Conservation (phyloP, 2,329 filamentous ascomycete species). For the Arthrobotrys megalospora region DNA sequence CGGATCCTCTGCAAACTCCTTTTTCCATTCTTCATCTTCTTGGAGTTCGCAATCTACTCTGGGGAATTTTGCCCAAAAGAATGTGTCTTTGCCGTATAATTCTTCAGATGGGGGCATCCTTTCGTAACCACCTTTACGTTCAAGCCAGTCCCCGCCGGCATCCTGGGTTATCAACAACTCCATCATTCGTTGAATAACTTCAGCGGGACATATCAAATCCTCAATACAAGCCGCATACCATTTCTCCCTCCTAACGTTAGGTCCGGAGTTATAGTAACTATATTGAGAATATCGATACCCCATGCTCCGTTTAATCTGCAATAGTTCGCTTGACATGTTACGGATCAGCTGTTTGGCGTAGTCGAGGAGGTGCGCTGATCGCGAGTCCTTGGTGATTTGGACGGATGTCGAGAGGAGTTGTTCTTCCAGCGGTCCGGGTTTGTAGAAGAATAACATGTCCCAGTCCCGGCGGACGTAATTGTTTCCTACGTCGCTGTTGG, state of each 20-base stretch:
- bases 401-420: constrained; percentile 23
- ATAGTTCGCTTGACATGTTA: constrained; percentile 11
- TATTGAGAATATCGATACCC: constrained; percentile 33
- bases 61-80: constrained; percentile 7
- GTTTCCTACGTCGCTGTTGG: background rate
- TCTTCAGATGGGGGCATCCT: background rate
- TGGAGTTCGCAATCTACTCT: constrained; percentile 37
- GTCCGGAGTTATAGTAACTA: constrained; percentile 25
- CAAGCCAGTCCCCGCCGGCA: constrained; percentile 30
- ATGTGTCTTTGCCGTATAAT: constrained; percentile 14
- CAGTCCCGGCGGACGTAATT: constrained; percentile 33
- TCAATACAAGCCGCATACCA: constrained; percentile 33
- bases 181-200: constrained; percentile 44
- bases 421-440: constrained; percentile 19
- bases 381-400: constrained; percentile 12
- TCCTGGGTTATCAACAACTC: constrained; percentile 12
- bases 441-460: constrained; percentile 50
- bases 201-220: constrained; percentile 29
- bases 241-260: constrained; percentile 37
- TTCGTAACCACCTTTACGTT: background rate
- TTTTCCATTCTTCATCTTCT: background rate
- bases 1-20: constrained; percentile 37
- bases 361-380: background rate
- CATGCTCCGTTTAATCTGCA: constrained; percentile 26
- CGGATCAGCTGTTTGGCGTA: constrained; percentile 27